Base-by-base conservation (phyloP, 345 rosid genomes). In the Stellera chamaejasme region DNA sequence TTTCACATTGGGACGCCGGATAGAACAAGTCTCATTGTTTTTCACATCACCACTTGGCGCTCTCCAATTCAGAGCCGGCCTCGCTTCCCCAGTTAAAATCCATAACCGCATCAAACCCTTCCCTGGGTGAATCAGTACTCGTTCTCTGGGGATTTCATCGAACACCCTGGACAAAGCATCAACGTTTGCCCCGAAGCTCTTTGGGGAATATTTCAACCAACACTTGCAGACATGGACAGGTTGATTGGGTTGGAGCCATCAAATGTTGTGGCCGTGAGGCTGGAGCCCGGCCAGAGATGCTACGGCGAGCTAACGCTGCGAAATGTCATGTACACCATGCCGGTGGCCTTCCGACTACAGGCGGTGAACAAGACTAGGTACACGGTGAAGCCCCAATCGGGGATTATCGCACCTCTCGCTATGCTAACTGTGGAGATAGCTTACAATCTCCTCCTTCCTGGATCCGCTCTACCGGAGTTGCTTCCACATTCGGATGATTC, bases 321-420 rank as follows among this genome's bases (percentile, higher is more conserved):
- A 36, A 84, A 84, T 46, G 91, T 84, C 28, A 84, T 81, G 91
- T 49, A 73, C 74, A 84, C 91, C 25, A 84, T 79, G 87, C 87
- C 87, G 8, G 83, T 84, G 3, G 91, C 82, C 2, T 77, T 84
- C 56, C 66, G 73, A 60, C 68, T 84, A 41, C 81, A 79, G 27
- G 70, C 80, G 5, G 19, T 71, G 58, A 72, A 75, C 79, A 75
- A 66, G 60, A 11, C 54, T 5, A 74, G 79, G 2, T 81, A 79
- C 63, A 62, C 71, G 0, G 66, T 74, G 13, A 84, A 72, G 59
- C 91, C 83, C 3, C 85, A 69, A 27, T 75, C 83, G 0, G 91
- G 85, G 28, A 79, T 84, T 46, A 77, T 84, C 15, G 66, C 79
- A 7, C 87, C 83, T 0, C 77, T 79, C 0, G 65, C 79, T 12